A percentile compares a stretch with the other conserved stretches of the same genome.
Evolutionary conservation across 306 rosid genomes (phyloP).

Genomic region (Psophocarpus tetragonolobus): DNA sequence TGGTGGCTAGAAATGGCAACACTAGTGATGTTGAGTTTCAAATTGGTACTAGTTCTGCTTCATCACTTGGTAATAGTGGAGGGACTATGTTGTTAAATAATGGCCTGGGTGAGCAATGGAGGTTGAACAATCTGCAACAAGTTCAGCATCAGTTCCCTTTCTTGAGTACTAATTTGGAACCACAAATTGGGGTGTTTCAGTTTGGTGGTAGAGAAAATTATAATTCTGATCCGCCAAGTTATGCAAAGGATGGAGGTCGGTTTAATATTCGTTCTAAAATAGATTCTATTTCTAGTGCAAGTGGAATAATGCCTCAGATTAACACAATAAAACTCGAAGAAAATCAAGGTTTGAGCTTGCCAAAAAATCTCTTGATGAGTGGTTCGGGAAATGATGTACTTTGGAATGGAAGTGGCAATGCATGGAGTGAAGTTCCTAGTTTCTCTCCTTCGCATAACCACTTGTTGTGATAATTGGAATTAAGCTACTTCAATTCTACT

Average conservation of each 20-base stretch:
- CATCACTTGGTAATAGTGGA: constrained; percentile 7
- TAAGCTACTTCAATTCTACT: background rate
- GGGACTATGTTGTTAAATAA: constrained; percentile 34
- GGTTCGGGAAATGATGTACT: constrained; percentile 50
- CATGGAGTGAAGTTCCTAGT: constrained; percentile 70
- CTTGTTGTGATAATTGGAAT: constrained; percentile 44
- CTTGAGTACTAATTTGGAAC: constrained; percentile 53
- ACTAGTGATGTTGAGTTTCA: constrained; percentile 47
- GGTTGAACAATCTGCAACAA: constrained; percentile 49
- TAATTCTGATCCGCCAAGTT: constrained; percentile 39
- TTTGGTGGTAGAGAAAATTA: constrained; percentile 43
- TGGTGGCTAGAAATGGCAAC: constrained; percentile 38
- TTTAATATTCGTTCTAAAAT: constrained; percentile 44
- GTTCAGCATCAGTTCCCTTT: constrained; percentile 63
- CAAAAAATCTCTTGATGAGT: constrained; percentile 53
- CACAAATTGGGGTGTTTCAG: constrained; percentile 56
- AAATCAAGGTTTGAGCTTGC: constrained; percentile 57
- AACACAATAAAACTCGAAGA: constrained; percentile 59
- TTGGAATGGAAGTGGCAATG: constrained; percentile 44
- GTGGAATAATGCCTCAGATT: constrained; percentile 40
- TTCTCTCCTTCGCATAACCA: constrained; percentile 60
- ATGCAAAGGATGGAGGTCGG: constrained; percentile 36
- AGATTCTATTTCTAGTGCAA: constrained; percentile 41
- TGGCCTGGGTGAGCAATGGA: constrained; percentile 65
- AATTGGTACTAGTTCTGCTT: constrained; percentile 24